Evolutionary conservation across 2,329 filamentous ascomycete species (phyloP), one percentile per base, ranked within the genome.

Genomic region (Coniochaeta prunicola): DNA sequence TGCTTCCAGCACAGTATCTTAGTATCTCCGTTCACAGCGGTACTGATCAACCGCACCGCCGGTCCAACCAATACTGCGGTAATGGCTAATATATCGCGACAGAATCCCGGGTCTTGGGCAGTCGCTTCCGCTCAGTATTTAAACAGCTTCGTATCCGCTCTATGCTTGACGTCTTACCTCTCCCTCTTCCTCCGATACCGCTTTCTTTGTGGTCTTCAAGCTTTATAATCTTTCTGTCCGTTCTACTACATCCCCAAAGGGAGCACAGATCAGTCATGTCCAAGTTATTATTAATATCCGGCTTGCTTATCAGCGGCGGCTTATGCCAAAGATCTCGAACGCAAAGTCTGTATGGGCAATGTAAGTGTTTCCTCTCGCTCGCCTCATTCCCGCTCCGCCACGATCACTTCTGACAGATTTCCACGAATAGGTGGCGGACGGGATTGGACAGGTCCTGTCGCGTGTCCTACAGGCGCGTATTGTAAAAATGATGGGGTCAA

Each of bases 401-500:
- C 15, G 1, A 7, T 36, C 53, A n/a, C 5, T 4, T 24, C 19
- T 28, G n/a, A 33, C 33, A 15, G 7, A 21, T 54, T 34, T 15
- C 50, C 24, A 28, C 8, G 19, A n/a, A 9, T 26, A 66, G 64
- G 65, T 26, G 65, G 65, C n/a, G 65, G 65, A 13, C 59, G 63
- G 33, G 60, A 42, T 28, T 66, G 50, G 26, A 58, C 58, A 1
- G 63, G 64, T 8, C 57, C 64, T 6, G 58, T 34, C 2, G 36
- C 31, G 6, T 67, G 65, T 53, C 65, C 64, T 0, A 58, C 58
- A 0, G 63, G 64, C 1, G 58, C 62, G 9, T 66, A 64, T 48
- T 67, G 65, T 59, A 61, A 60, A 42, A 61, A 59, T 50, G 62
- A 62, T 33, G 61, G 59, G 31, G 13, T 50, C 45, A 67, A 67